Evolutionary conservation across 1,284 basidiomycete species (phyloP).

Genomic region (Dichomitus squalens): DNA sequence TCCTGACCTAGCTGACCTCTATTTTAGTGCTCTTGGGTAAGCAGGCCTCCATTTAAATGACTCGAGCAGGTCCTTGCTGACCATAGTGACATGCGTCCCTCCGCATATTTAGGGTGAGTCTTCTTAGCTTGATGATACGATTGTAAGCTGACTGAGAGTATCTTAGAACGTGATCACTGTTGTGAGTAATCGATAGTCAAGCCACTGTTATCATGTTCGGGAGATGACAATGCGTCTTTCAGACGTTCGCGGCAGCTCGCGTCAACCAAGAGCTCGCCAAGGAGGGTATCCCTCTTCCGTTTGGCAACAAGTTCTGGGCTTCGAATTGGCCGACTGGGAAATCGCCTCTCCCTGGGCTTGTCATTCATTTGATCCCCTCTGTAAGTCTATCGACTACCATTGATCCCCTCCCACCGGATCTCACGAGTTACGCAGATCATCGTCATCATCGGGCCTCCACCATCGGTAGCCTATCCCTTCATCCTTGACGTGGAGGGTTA

Average conservation of each 20-base stretch:
- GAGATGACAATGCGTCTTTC: neutral
- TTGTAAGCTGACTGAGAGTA: neutral
- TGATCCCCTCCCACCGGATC: neutral
- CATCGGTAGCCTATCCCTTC: constrained; percentile 70
- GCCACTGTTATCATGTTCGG: neutral
- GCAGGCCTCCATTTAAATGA: constrained; percentile 8
- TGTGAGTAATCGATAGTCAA: constrained; percentile 26
- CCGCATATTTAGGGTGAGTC: constrained; percentile 14
- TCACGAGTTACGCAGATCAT: constrained; percentile 41
- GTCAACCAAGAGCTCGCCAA: constrained; percentile 43
- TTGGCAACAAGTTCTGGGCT: constrained; percentile 69
- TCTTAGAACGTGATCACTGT: constrained; percentile 33
- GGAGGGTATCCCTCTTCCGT: constrained; percentile 51
- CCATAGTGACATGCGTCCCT: neutral
- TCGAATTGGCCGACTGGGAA: constrained; percentile 66
- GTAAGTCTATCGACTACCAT: constrained; percentile 40
- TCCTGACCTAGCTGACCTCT: neutral
- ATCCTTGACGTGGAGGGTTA: constrained; percentile 64
- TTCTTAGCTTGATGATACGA: constrained; percentile 40
- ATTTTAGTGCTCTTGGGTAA: constrained; percentile 30
- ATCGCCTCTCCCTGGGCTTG: constrained; percentile 62
- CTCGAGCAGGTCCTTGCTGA: neutral
- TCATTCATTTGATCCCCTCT: constrained; percentile 58
- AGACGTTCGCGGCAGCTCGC: constrained; percentile 34
- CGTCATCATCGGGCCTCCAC: constrained; percentile 57